Base-by-base conservation (phyloP, 768 basidiomycete genomes). In the Omphalotus guepiniiformis region DNA sequence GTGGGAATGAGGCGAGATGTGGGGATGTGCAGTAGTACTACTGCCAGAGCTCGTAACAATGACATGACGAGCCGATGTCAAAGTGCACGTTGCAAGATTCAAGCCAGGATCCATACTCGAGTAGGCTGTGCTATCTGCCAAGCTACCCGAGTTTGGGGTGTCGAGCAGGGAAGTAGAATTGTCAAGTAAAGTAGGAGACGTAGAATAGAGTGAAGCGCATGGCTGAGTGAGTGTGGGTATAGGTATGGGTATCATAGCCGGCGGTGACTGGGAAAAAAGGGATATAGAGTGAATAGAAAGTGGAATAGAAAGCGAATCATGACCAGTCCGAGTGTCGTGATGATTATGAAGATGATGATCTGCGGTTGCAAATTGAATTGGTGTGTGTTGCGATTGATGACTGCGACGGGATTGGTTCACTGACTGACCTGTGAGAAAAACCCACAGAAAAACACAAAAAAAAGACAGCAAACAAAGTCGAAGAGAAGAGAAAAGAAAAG, bases 361-460 rank as follows among this genome's bases (percentile, higher is more conserved):
- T 36, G 19, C 44, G 44, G 21, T 46, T n/a, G 25, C 38, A 46
- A 25, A 46, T 25, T 46, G 35, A n/a, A 36, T 37, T 16, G 32
- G 28, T 21, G 16, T 28, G 32, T 25, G 28, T 40, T 46, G 44
- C 44, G 44, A 46, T 46, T 23, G 27, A 46, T 46, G 44, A 46
- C 44, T 46, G 44, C 44, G 44, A 15, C 23, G n/a, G 12, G 3
- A 16, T 6, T 6, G 18, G 44, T 37, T n/a, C n/a, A n/a, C 44
- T 9, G 18, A 23, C 6, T 37, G 44, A 16, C 2, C 44, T 46
- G 18, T 13, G 19, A 35, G 42, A n/a, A 28, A 3, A 21, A 35
- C 19, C 16, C 23, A 23, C n/a, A 23, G 15, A 46, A 8, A 6
- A 1, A 6, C 15, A 22, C 8, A 22, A 12, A 39, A 21, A 15